Percentiles rank a stretch among this genome's conserved stretches.
Evolutionary conservation across 2,329 filamentous ascomycete genomes (phyloP).

Genomic region (Aspergillus novoparasiticus): DNA sequence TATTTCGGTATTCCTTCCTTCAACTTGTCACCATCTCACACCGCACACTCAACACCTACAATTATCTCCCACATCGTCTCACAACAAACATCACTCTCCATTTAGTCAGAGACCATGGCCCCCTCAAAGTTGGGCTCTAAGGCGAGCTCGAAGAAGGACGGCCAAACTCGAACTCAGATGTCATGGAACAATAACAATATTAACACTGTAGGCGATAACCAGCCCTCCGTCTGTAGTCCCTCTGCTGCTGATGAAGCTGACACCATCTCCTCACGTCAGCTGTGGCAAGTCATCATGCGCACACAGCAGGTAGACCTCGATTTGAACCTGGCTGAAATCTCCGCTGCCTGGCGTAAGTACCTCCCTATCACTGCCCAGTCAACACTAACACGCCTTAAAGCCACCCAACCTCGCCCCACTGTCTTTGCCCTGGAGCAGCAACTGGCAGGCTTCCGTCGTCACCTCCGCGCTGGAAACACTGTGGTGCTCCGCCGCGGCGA

Average conservation of each 20-base stretch:
- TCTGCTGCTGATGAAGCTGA: neutral
- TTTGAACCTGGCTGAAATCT: neutral
- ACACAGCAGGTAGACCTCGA: neutral
- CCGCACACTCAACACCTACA: neutral
- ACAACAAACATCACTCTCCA: neutral
- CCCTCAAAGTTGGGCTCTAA: neutral
- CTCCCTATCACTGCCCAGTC: neutral
- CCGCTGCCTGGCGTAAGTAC: neutral
- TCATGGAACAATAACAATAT: neutral
- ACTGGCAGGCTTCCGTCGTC: neutral
- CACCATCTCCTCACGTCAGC: neutral
- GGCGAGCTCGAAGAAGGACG: neutral
- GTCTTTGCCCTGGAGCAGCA: neutral
- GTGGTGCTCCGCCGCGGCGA: neutral
- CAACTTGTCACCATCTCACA: neutral
- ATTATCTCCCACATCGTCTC: too few species aligned
- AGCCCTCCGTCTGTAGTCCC: neutral
- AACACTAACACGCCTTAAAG: neutral
- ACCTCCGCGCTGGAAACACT: neutral
- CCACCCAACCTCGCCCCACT: neutral
- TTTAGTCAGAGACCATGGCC: neutral
- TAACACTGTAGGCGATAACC: neutral
- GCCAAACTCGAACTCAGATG: neutral
- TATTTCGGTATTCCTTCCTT: neutral
- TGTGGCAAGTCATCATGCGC: neutral